Conservation (phyloP, 371 early-diverging fungal species). For the Umbelopsis sp. region DNA sequence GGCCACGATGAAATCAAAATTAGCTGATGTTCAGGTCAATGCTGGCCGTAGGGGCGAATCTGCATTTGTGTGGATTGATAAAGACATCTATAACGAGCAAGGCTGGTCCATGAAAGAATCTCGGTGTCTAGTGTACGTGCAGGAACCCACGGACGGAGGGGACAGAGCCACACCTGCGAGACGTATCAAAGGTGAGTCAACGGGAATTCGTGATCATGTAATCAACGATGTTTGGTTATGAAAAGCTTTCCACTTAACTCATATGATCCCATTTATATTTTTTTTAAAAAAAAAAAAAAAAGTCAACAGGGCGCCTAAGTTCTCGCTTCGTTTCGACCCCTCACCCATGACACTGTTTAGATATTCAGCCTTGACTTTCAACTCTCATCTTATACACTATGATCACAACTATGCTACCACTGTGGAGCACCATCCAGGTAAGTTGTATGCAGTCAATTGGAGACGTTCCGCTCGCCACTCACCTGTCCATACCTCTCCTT, state of each 20-base stretch:
- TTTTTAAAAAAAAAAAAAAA: no score
- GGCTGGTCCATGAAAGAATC: conserved; percentile 75
- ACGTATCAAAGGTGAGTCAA: conserved; percentile 30
- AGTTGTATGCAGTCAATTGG: not conserved
- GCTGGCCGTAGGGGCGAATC: conserved; percentile 59
- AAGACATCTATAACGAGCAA: conserved; percentile 60
- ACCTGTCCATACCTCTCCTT: not conserved
- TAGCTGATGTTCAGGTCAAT: conserved; percentile 57
- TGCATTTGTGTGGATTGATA: conserved; percentile 73
- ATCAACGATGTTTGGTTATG: not conserved
- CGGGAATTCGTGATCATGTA: not conserved
- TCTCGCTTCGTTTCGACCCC: conserved; percentile 56
- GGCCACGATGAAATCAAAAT: conserved; percentile 55
- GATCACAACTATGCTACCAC: conserved; percentile 71
- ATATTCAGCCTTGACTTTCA: conserved; percentile 86
- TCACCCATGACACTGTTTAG: conserved; percentile 76
- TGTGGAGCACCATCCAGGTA: conserved; percentile 75
- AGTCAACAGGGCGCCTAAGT: conserved; percentile 60
- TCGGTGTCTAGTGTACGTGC: conserved; percentile 73
- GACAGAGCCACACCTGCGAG: conserved; percentile 25
- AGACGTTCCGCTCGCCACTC: no score
- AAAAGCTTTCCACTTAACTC: not conserved
- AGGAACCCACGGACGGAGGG: conserved; percentile 29
- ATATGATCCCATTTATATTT: no score
- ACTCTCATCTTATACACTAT: conserved; percentile 85